Conservation (phyloP, 169 alveolate species). For the Plasmodium sp. region DNA sequence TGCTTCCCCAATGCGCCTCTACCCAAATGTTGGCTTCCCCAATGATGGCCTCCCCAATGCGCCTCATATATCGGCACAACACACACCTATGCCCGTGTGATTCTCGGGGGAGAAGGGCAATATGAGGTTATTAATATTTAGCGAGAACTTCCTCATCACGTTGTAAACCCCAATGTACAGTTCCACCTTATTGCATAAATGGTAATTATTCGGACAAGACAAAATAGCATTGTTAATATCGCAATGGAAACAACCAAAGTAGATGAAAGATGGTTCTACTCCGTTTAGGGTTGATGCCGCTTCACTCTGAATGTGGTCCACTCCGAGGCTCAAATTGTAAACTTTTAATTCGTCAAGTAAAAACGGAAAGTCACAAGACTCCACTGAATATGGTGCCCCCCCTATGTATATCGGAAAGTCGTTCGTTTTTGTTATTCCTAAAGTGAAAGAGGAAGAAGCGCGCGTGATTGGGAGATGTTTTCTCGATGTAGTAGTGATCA, state of each 20-base stretch:
- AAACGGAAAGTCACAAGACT: conserved; percentile 89
- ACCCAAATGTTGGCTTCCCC: not conserved
- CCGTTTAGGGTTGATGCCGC: conserved; percentile 87
- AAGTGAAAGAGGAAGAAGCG: not conserved
- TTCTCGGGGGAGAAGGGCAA: conserved; percentile 60
- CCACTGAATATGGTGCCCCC: conserved; percentile 85
- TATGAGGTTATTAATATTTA: conserved; percentile 51
- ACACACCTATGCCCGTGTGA: conserved; percentile 57
- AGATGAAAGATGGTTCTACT: conserved; percentile 88
- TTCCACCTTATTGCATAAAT: conserved; percentile 88
- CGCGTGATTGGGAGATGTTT: not conserved
- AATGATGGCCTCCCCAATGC: not conserved
- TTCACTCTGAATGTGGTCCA: conserved; percentile 85
- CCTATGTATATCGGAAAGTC: conserved; percentile 90
- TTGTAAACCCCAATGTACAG: conserved; percentile 80
- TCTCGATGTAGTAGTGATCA: not conserved
- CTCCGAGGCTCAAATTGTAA: conserved; percentile 82
- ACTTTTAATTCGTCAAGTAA: conserved; percentile 87
- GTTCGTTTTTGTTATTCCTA: conserved; percentile 82
- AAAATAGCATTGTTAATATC: conserved; percentile 77
- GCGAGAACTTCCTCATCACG: conserved; percentile 53
- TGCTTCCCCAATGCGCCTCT: not conserved
- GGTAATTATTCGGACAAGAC: conserved; percentile 91
- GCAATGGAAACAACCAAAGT: conserved; percentile 91
- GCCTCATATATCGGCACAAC: conserved; percentile 55